Base-by-base conservation (phyloP, 352 stramenopile genomes). In the Phytophthora tentaculata region DNA sequence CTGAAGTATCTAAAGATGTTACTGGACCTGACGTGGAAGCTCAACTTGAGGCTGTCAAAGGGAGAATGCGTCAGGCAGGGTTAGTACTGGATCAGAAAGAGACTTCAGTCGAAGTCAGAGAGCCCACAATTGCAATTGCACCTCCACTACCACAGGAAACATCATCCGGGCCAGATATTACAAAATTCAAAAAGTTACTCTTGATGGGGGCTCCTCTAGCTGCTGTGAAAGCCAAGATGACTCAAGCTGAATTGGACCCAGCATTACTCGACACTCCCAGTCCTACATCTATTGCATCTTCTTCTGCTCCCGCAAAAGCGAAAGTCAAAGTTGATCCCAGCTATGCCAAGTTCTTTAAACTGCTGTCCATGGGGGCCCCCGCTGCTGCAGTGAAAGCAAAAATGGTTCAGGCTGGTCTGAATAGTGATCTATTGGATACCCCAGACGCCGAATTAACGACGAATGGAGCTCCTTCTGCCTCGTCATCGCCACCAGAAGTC, bases 361-460 rank as follows among this genome's bases (percentile, higher is more conserved):
- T 91, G 14, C 60, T 78, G 41, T 77, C 79, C 0, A 92, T 91
- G 81, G 83, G 83, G 2, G 83, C 81, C 1, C 85, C 85, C 28
- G 50, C 51, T 3, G 71, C 61, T 20, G 80, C 79, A 7, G 83
- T 93, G 2, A 86, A 90, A 48, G 72, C 79, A 0, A 91, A 91
- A 54, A 89, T 89, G 79, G 29, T 43, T 10, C 74, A 84, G 63
- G 95, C 97, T 70, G 91, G 90, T 1, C 61, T 98, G 22, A 94
- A 98, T 73, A 76, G 88, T 41, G 76, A 83, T 3, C 64, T 91
- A 3, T 60, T 93, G 8, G 82, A 92, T 47, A 92, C 79, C 0
- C 85, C 87, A 12, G 78, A 92, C 29, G 82, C 80, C 3, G 59
- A 73, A 3, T 58, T 92, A 28, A 66, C 71, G 1, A 45, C 58